phyloP scores from a whole-genome alignment of 768 basidiomycete species.

The Obba rivulosa region DNA sequence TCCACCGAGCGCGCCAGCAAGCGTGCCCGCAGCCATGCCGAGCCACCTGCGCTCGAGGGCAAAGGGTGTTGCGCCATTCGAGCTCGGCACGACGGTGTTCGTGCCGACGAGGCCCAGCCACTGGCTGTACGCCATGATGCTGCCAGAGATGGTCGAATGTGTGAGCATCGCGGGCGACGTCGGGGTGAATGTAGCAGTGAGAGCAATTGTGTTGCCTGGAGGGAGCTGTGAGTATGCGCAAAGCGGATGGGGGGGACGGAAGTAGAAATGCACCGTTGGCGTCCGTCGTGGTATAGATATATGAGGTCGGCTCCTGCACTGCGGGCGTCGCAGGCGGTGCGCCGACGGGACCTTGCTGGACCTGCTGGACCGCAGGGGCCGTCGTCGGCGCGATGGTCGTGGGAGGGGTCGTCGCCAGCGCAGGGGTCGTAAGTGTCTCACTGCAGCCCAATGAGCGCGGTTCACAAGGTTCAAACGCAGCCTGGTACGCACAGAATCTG shows the following conservation, averaged over 20 bases:
- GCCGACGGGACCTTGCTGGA: constrained; percentile 49
- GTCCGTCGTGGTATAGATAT: constrained; percentile 30
- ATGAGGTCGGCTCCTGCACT: constrained; percentile 18
- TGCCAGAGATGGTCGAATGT: constrained; percentile 19
- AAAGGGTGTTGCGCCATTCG: not conserved
- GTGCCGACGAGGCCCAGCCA: constrained; percentile 24
- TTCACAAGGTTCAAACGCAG: not conserved
- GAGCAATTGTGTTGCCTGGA: constrained; percentile 16
- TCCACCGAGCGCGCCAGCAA: constrained; percentile 8
- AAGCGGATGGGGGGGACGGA: not conserved
- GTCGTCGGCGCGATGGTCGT: constrained; percentile 8
- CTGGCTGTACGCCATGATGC: constrained; percentile 26
- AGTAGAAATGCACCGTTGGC: constrained; percentile 20
- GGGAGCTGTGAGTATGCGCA: not conserved
- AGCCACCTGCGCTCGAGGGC: constrained; percentile 4
- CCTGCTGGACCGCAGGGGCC: constrained; percentile 6
- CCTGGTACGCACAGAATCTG: constrained; percentile 33
- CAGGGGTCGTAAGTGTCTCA: constrained; percentile 9
- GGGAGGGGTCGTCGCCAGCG: constrained; percentile 16
- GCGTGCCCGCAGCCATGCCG: not conserved
- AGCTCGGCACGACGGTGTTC: constrained; percentile 17
- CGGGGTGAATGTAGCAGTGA: constrained; percentile 29
- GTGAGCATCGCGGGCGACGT: constrained; percentile 19
- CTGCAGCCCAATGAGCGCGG: constrained; percentile 10
- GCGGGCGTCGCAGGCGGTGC: constrained; percentile 23